phyloP scores from a whole-genome alignment of 2,329 filamentous ascomycete genomes.

The Bipolaris victoriae region DNA sequence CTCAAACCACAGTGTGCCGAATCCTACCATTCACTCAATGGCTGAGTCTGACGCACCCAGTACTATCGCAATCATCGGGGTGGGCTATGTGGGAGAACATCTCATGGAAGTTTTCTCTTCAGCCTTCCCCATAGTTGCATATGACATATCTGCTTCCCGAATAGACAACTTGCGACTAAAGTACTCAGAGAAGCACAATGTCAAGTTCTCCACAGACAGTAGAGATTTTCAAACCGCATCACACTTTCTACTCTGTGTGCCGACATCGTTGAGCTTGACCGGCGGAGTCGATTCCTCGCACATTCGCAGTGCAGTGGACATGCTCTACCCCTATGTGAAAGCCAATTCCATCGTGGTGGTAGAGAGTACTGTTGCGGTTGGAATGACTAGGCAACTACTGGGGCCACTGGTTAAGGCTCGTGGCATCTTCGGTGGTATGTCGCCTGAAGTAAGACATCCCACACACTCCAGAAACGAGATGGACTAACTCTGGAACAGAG shows the following conservation, averaged over 20 bases:
- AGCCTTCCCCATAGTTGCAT: conserved; percentile 53
- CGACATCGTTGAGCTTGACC: conserved; percentile 57
- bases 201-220: conserved; percentile 3
- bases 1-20: not conserved
- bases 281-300: conserved; percentile 58
- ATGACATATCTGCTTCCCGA: conserved; percentile 20
- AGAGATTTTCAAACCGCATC: conserved; percentile 44
- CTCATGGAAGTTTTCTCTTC: conserved; percentile 55
- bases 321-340: conserved; percentile 52
- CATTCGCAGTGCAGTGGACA: conserved; percentile 53
- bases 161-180: conserved; percentile 6
- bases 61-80: conserved; percentile 55
- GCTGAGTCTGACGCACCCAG: not conserved
- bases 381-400: conserved; percentile 60
- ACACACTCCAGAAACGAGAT: not conserved
- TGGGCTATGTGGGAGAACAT: conserved; percentile 61
- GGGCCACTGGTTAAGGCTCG: conserved; percentile 49
- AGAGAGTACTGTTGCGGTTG: conserved; percentile 59
- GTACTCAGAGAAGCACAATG: not conserved
- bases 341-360: conserved; percentile 57
- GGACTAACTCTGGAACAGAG: conserved; percentile 34
- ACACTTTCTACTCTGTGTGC: conserved; percentile 62
- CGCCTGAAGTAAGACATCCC: conserved; percentile 50
- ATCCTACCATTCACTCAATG: not conserved
- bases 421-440: conserved; percentile 51